Conservation (phyloP, 2,329 filamentous ascomycete genomes). For the Elsinoe batatas region DNA sequence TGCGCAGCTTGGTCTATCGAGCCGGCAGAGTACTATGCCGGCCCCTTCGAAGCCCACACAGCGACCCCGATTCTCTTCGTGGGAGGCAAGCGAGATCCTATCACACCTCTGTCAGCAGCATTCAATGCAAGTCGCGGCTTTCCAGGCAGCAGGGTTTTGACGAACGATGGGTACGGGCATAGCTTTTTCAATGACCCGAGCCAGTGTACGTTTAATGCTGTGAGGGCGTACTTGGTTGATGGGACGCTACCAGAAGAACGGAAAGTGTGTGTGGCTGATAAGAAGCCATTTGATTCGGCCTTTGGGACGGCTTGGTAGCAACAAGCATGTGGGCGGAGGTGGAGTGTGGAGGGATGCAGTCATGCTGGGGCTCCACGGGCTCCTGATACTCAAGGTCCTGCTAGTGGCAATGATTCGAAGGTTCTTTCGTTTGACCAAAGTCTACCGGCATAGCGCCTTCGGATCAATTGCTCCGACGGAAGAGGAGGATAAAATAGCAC, state of each 20-base stretch:
- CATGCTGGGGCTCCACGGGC: no score
- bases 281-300: not conserved
- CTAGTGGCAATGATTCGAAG: no score
- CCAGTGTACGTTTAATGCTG: not conserved
- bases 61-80: not conserved
- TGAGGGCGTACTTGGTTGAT: not conserved
- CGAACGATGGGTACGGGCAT: not conserved
- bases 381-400: no score
- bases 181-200: not conserved
- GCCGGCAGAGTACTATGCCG: not conserved
- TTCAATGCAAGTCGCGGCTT: conserved; percentile 3
- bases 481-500: no score
- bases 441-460: no score
- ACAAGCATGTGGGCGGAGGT: no score
- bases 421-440: no score
- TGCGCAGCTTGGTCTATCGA: not conserved
- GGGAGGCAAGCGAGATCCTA: not conserved
- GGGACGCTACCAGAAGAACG: not conserved
- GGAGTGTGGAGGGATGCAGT: no score
- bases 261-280: not conserved
- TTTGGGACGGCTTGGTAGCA: no score
- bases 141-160: not conserved
- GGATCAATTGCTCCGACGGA: no score
- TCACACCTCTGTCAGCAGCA: not conserved
- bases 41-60: not conserved